A percentile compares a stretch with the other conserved stretches of the same genome.
phyloP scores from a whole-genome alignment of 345 rosid genomes.

The Raphanus sativus region DNA sequence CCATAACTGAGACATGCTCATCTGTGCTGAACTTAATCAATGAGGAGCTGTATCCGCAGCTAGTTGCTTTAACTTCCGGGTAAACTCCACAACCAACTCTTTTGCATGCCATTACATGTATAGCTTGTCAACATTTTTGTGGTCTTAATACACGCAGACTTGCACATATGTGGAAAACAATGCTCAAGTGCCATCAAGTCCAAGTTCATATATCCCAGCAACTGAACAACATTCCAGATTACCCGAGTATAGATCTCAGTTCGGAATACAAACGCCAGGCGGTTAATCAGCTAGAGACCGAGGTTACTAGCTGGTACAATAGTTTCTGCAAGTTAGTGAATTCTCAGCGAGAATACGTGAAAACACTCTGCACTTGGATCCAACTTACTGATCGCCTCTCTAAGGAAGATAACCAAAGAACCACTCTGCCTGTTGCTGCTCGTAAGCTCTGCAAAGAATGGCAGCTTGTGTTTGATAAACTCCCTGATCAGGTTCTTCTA shows the following conservation, averaged over 20 bases:
- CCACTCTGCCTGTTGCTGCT: constrained; percentile 47
- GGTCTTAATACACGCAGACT: constrained; percentile 43
- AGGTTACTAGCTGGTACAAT: constrained; percentile 67
- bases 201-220: constrained; percentile 73
- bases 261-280: constrained; percentile 75
- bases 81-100: constrained; percentile 39
- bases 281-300: constrained; percentile 70
- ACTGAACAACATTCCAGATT: constrained; percentile 56
- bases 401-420: constrained; percentile 49
- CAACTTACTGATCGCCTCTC: constrained; percentile 58
- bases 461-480: constrained; percentile 58
- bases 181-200: constrained; percentile 75
- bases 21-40: constrained; percentile 56
- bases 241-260: constrained; percentile 49
- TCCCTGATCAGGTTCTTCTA: constrained; percentile 69
- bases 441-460: constrained; percentile 65
- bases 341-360: constrained; percentile 67
- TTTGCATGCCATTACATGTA: neutral
- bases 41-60: constrained; percentile 84
- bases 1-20: constrained; percentile 59
- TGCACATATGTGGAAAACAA: constrained; percentile 69
- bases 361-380: constrained; percentile 67
- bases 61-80: constrained; percentile 75
- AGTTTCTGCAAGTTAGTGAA: constrained; percentile 71
- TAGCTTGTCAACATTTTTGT: constrained; percentile 5